These are phyloP conservation scores for Yamadazyma taylorii DNA, from an alignment of 1,139 yeast genomes.

Conservation along the genomic window DNA sequence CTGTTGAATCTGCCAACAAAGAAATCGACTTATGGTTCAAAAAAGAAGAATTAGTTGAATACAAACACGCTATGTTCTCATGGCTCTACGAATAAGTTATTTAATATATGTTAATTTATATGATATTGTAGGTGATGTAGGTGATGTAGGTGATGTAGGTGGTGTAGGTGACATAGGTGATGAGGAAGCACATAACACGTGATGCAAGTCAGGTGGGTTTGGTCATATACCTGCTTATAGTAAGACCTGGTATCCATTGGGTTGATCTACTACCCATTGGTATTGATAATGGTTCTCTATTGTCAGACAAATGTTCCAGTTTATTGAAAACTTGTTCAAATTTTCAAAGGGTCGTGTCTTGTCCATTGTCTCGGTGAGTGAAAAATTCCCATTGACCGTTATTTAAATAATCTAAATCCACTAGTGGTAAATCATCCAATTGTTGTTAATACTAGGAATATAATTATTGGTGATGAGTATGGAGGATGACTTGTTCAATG, in stretches of 20 bases:
- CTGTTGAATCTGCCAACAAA: conserved; percentile 95
- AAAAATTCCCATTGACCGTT: too few species aligned
- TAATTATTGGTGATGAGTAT: conserved; percentile 10
- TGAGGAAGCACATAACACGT: too few species aligned
- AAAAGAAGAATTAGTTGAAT: conserved; percentile 91
- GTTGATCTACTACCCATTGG: too few species aligned
- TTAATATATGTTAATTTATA: not conserved
- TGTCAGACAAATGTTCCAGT: too few species aligned
- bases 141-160: not conserved
- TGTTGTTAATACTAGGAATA: too few species aligned
- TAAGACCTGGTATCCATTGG: too few species aligned
- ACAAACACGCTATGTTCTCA: conserved; percentile 79
- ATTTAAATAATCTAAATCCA: not conserved
- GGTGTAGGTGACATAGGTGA: too few species aligned
- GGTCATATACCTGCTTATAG: too few species aligned
- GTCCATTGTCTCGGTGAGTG: not conserved
- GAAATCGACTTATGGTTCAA: conserved; percentile 98
- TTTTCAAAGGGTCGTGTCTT: not conserved
- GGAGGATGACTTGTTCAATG: conserved; percentile 22
- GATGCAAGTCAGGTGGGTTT: too few species aligned
- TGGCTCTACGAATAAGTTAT: conserved; percentile 86
- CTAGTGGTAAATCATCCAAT: not conserved
- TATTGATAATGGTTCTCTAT: too few species aligned
- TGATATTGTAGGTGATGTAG: not conserved
- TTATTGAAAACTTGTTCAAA: too few species aligned